Percentiles rank a stretch among this genome's conserved stretches.
phyloP scores from a whole-genome alignment of 768 basidiomycete genomes.

The Trametes villosa region DNA sequence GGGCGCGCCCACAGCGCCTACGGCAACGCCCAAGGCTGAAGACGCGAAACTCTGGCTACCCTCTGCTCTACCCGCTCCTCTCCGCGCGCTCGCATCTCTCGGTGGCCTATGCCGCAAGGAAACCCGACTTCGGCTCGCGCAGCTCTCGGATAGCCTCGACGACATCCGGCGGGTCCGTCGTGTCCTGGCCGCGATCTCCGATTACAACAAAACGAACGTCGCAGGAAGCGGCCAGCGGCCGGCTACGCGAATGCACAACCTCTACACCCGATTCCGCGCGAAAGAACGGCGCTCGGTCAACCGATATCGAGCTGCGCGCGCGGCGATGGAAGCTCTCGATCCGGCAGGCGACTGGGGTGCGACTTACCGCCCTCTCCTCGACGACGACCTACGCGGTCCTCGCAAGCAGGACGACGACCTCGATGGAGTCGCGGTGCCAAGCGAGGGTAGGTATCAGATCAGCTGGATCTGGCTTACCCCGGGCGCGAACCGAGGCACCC shows the following conservation, averaged over 20 bases:
- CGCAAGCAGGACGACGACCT: too few relatives aligned
- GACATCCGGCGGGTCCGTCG: conserved; percentile 19
- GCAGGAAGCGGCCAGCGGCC: conserved; percentile 9
- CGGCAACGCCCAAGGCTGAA: neutral
- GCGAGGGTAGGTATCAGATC: conserved; percentile 14
- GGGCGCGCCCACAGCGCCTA: too few relatives aligned
- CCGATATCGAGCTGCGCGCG: neutral
- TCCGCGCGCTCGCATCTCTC: neutral
- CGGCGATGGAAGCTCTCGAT: neutral
- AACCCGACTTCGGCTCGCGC: conserved; percentile 17
- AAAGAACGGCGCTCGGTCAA: neutral
- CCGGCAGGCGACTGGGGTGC: neutral
- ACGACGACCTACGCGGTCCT: neutral
- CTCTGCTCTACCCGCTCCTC: conserved; percentile 2
- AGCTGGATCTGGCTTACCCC: conserved; percentile 25
- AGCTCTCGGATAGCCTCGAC: conserved; percentile 9
- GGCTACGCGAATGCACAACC: neutral
- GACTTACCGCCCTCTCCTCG: neutral
- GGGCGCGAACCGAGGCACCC: neutral
- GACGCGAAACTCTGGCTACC: conserved; percentile 10
- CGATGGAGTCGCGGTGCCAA: too few relatives aligned
- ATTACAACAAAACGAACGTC: conserved; percentile 11
- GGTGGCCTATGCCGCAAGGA: conserved; percentile 1
- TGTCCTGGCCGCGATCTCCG: neutral
- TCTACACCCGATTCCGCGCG: neutral